Conservation (phyloP, 129 eudicot species). For the Arctium lappa region DNA sequence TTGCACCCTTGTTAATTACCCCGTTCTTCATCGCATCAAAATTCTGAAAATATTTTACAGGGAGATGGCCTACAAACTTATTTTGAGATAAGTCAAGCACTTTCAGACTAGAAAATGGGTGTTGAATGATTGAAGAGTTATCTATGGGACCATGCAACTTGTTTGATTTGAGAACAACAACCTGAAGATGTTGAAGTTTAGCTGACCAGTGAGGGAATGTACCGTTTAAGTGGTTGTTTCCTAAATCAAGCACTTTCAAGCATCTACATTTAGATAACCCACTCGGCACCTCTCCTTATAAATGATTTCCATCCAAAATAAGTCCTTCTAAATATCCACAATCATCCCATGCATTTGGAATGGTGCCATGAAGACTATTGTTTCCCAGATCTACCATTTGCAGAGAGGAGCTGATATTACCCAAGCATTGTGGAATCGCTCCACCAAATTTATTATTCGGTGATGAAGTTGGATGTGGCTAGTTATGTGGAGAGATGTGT, state of each 20-base stretch:
- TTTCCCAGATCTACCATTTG: background rate
- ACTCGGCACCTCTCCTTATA: conserved; percentile 22
- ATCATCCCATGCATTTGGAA: background rate
- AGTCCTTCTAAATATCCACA: background rate
- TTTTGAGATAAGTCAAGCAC: conserved; percentile 43
- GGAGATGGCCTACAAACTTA: conserved; percentile 31
- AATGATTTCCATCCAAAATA: conserved; percentile 15
- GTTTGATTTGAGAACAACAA: conserved; percentile 35
- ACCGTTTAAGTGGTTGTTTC: conserved; percentile 30
- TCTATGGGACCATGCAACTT: conserved; percentile 27
- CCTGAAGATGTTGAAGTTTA: conserved; percentile 26
- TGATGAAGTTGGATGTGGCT: too few relatives aligned
- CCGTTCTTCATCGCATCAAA: conserved; percentile 25
- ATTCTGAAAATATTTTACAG: conserved; percentile 9
- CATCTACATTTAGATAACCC: background rate
- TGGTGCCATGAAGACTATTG: background rate
- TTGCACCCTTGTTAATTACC: background rate
- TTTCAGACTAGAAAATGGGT: conserved; percentile 19
- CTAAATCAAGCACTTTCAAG: conserved; percentile 32
- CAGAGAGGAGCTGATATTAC: background rate
- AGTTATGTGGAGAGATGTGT: too few relatives aligned
- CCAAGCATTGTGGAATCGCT: conserved; percentile 7
- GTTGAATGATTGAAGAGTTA: background rate
- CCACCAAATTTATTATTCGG: background rate
- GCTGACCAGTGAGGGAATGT: conserved; percentile 33